Evolutionary conservation across 176 grass and related monocot species (phyloP), one percentile per base, ranked within the genome.

Genomic region (Triticum timopheevii): DNA sequence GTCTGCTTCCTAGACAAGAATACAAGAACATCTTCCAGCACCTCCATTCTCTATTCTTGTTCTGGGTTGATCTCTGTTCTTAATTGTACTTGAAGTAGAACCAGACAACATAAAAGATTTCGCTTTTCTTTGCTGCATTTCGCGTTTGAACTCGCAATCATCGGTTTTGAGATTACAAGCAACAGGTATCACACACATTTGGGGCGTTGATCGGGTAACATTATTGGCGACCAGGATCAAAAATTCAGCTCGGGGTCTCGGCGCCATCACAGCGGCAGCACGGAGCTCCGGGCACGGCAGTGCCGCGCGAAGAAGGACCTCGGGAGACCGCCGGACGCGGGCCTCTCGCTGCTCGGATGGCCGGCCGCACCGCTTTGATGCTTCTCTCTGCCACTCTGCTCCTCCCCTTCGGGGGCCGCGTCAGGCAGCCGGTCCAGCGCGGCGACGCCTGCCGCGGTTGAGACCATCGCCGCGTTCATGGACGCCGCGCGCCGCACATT

Each of bases 271-370:
- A 91, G 16, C n/a, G 93, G 91, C 81, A 89, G 77, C 79, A 88
- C 87, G 23, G 87, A 90, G 89, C 87, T 93, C 84, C 91, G 89
- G 25, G 91, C 80, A 42, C 93, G 90, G 80, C 76, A 77, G 40
- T 93, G 91, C 80, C 91, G 89, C n/a, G 86, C 72, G 84, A 95
- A 95, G 74, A 92, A 95, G 15, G 80, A 91, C 84, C 88, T 92
- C 33, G 85, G 82, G 36, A 34, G 52, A 6, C 64, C 85, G 56
- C 33, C 28, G 20, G 86, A 40, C 10, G 74, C 54, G 8, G 28
- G 86, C 78, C 90, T 86, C 77, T 88, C 82, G 28, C 42, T 54
- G 56, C 62, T 44, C 73, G 23, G 40, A 11, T 80, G 85, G 36
- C 34, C 56, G 13, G 86, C 88, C 38, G 80, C 31, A 30, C 72